phyloP scores from a whole-genome alignment of 441 rosid species.

The Populus hybrid region DNA sequence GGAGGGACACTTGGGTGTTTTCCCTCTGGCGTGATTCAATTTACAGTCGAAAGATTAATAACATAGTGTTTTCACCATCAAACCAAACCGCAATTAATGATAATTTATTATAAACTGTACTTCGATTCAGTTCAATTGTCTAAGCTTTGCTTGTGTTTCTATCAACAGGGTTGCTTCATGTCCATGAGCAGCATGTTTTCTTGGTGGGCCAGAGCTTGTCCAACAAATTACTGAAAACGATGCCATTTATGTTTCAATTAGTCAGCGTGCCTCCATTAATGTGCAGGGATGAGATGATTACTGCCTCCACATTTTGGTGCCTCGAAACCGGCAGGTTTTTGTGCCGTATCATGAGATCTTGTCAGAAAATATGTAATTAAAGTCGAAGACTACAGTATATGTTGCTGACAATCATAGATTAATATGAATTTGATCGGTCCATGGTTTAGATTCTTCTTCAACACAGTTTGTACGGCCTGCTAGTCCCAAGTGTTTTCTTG shows the following conservation, averaged over 20 bases:
- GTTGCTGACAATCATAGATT: neutral
- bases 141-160: neutral
- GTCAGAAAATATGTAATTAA: neutral
- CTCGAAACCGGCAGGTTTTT: conserved; percentile 16
- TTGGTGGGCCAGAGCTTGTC: neutral
- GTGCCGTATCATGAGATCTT: conserved; percentile 16
- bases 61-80: neutral
- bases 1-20: neutral
- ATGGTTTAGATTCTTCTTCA: neutral
- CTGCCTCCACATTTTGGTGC: neutral
- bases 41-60: neutral
- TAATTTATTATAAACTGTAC: neutral
- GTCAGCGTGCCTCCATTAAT: too few species aligned
- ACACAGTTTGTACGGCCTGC: neutral
- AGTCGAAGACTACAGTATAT: neutral
- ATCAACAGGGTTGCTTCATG: neutral
- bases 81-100: neutral
- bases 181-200: neutral
- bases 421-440: neutral
- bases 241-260: too few species aligned
- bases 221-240: neutral
- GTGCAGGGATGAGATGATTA: neutral
- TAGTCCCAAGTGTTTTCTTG: neutral
- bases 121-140: too few species aligned
- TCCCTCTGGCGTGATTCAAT: neutral